These are phyloP conservation scores for Fusarium subglutinans DNA, from an alignment of 2,329 filamentous ascomycete genomes.

Conservation along the genomic window DNA sequence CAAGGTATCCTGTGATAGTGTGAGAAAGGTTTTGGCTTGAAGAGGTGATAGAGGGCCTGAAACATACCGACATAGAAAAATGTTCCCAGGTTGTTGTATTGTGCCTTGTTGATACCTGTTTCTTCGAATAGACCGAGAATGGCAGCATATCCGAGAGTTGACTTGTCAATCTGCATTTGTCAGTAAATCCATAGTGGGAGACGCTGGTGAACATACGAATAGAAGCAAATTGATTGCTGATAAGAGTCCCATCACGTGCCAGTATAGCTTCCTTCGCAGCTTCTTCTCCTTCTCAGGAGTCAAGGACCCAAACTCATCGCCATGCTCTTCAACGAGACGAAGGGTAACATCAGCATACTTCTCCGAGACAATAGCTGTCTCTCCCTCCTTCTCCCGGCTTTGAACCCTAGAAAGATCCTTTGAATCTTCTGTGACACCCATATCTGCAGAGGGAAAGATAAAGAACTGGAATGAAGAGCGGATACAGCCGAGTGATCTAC, in stretches of 20 bases:
- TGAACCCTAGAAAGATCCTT: not conserved
- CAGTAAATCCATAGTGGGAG: accelerated
- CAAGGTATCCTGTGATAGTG: not conserved
- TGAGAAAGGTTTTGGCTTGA: not conserved
- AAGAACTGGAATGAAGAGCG: not conserved
- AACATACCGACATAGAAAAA: constrained; percentile 18
- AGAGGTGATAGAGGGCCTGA: accelerated
- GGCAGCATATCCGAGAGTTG: constrained; percentile 51
- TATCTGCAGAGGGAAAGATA: not conserved
- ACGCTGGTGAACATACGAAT: not conserved
- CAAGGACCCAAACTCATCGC: not conserved
- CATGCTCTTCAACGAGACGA: not conserved
- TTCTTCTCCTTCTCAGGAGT: constrained; percentile 1
- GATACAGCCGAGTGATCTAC: not conserved
- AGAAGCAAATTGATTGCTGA: constrained; percentile 8
- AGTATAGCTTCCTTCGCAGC: constrained; percentile 4
- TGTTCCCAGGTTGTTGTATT: constrained; percentile 9
- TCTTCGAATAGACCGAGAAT: constrained; percentile 52
- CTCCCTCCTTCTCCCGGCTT: not conserved
- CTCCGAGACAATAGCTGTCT: not conserved
- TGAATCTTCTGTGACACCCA: not conserved
- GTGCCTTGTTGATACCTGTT: constrained; percentile 7
- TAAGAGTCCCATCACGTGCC: not conserved
- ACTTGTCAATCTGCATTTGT: not conserved
- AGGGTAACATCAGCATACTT: constrained; percentile 11